Conservation (phyloP, 208 protist species). For the Herpetomonas tarakana region DNA sequence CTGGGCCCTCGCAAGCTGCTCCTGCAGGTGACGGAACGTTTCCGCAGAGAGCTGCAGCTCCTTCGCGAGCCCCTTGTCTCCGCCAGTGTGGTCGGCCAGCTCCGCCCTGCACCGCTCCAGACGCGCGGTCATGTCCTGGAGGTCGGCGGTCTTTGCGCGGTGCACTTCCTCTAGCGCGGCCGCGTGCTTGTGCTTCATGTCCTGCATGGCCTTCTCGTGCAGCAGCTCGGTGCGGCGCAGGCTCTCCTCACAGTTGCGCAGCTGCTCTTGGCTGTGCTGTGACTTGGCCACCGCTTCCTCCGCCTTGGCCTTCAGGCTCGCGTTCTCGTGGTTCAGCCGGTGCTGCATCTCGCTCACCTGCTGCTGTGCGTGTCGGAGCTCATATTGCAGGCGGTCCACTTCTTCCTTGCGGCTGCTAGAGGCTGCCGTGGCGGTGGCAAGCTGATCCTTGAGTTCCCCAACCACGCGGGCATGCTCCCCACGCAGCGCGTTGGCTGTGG, state of each 20-base stretch:
- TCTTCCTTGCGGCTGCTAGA: slow-evolving; percentile 25
- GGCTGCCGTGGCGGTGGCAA: slow-evolving; percentile 25
- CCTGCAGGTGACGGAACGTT: slow-evolving; percentile 22
- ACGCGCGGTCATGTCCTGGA: slow-evolving; percentile 39
- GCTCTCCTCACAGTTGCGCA: slow-evolving; percentile 57
- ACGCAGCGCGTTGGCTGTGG: slow-evolving; percentile 9
- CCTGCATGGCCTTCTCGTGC: slow-evolving; percentile 43
- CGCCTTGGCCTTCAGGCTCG: slow-evolving; percentile 17
- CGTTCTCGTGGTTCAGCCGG: slow-evolving; percentile 30
- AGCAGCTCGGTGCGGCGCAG: slow-evolving; percentile 22
- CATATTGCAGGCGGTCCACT: slow-evolving; percentile 34
- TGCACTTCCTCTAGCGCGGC: slow-evolving; percentile 29
- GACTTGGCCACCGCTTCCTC: slow-evolving; percentile 28
- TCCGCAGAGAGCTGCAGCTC: slow-evolving; percentile 37
- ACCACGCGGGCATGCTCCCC: slow-evolving; percentile 16
- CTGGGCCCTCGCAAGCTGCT: slow-evolving; percentile 19
- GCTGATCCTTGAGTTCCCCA: slow-evolving; percentile 36
- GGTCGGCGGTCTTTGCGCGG: slow-evolving; percentile 30
- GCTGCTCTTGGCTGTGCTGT: slow-evolving; percentile 34
- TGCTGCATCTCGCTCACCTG: slow-evolving; percentile 29
- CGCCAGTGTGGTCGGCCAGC: slow-evolving; percentile 40
- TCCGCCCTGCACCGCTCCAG: slow-evolving; percentile 41
- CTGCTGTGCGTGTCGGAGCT: slow-evolving; percentile 38
- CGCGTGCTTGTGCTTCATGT: slow-evolving; percentile 28
- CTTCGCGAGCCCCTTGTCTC: slow-evolving; percentile 36